These are phyloP conservation scores for Hydnomerulius pinastri DNA, from an alignment of 768 basidiomycete species.

Conservation along the genomic window DNA sequence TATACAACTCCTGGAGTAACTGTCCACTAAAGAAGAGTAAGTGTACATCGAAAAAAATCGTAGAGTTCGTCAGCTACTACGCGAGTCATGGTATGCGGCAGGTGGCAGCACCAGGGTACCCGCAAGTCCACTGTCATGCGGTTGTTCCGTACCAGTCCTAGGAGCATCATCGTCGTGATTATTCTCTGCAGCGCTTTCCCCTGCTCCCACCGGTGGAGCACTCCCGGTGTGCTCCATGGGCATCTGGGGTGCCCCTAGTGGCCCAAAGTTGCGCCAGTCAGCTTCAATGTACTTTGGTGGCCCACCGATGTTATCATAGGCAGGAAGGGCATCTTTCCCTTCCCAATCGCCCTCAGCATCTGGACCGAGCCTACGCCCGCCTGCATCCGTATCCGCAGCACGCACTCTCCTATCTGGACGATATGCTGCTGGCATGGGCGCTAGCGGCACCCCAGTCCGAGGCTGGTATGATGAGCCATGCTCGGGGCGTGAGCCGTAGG, in stretches of 20 bases:
- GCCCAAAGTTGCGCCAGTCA: conserved; percentile 1
- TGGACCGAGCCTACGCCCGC: conserved; percentile 39
- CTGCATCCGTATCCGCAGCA: conserved; percentile 40
- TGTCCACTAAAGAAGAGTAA: background rate
- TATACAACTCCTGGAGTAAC: background rate
- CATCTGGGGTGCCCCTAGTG: background rate
- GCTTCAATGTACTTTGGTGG: conserved; percentile 47
- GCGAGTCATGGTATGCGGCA: background rate
- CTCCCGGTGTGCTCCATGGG: background rate
- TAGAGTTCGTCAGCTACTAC: conserved; percentile 7
- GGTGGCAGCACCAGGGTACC: background rate
- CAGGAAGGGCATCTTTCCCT: conserved; percentile 50
- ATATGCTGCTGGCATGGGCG: conserved; percentile 22
- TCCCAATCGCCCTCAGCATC: conserved; percentile 34
- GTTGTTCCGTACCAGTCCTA: background rate
- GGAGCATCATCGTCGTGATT: background rate
- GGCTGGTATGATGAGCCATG: conserved; percentile 14
- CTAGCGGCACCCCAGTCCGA: conserved; percentile 12
- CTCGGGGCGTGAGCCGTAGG: conserved; percentile 6
- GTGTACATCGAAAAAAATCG: background rate
- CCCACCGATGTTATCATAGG: conserved; percentile 45
- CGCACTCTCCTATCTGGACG: conserved; percentile 26
- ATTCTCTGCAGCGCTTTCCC: background rate
- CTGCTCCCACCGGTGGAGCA: background rate
- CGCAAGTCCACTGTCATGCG: conserved; percentile 2